phyloP scores from a whole-genome alignment of 768 basidiomycete genomes.

The Amanita fuliginea region DNA sequence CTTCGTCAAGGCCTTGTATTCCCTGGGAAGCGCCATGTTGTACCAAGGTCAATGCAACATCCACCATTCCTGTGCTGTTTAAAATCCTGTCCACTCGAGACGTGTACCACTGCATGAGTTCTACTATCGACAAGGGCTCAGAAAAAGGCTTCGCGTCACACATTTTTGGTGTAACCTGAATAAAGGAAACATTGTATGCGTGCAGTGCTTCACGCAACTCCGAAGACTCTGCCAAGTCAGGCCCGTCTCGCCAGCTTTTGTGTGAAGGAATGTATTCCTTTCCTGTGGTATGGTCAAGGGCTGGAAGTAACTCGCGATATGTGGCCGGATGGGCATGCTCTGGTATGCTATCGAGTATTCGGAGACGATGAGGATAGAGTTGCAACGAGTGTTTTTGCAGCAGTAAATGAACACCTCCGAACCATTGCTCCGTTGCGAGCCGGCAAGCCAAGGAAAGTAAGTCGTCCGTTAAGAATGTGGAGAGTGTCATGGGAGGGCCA shows the following conservation, averaged over 20 bases:
- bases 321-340: conserved; percentile 55
- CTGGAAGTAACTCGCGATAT: conserved; percentile 54
- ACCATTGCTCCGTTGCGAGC: conserved; percentile 53
- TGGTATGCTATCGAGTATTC: conserved; percentile 65
- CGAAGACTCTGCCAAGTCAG: conserved; percentile 48
- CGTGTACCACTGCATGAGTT: conserved; percentile 70
- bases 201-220: conserved; percentile 32
- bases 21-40: conserved; percentile 83
- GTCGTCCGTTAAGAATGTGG: conserved; percentile 50
- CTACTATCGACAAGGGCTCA: conserved; percentile 30
- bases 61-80: conserved; percentile 59
- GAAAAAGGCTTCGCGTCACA: conserved; percentile 10
- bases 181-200: conserved; percentile 10
- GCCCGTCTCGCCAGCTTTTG: conserved; percentile 37
- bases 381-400: conserved; percentile 39
- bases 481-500: conserved; percentile 38
- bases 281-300: conserved; percentile 36
- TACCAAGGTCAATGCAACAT: conserved; percentile 65
- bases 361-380: conserved; percentile 62
- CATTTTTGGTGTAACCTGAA: not conserved
- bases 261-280: conserved; percentile 24
- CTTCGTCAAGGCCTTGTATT: conserved; percentile 64
- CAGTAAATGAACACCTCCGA: conserved; percentile 48
- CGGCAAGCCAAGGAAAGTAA: conserved; percentile 48
- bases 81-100: conserved; percentile 52